Evolutionary conservation across 345 rosid genomes (phyloP), one percentile per base, ranked within the genome.

Genomic region (Draba incana): DNA sequence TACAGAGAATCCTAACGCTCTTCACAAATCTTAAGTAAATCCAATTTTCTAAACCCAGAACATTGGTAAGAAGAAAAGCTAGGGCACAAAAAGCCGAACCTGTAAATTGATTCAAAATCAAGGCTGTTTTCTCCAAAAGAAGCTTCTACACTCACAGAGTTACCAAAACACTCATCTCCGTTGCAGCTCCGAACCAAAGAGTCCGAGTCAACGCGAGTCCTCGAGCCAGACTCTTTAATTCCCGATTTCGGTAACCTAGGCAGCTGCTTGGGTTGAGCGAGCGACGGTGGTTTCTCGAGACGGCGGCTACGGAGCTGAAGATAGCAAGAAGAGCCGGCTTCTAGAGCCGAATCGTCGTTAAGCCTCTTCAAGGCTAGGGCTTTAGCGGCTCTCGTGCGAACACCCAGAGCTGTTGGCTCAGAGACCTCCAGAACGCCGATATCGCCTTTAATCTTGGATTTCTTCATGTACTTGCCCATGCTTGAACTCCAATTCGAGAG

Each of bases 241-340:
- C 50, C 79, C 7, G 71, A 37, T 28, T 58, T 59, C 0, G 2
- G 62, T 6, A 5, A 41, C 24, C 53, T 76, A 10, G 14, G 48
- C 4, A n/a, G 70, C 23, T 61, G 77, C 1, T 53, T 79, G 42
- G 57, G 37, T 13, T 69, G 66, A 48, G 20, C 27, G 3, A 69
- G 63, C 0, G 53, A 39, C 2, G 46, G 69, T n/a, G 78, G 81
- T 43, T 85, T 87, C 72, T 79, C 83, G 60, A 87, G 82, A 55
- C 85, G 88, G 65, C 82, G 87, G 76, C 85, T 87, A 23, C 92
- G 75, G 65, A 87, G 92, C 85, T 87, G 82, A 25, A 87, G 88
- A 70, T 81, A 84, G 47, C 72, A 77, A 28, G 92, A 81, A 13
- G 88, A 75, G 47, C 59, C 57, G 4, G 15, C 64, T 0, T 64